Base-by-base conservation (phyloP, 306 rosid species). In the Sophora flavescens region DNA sequence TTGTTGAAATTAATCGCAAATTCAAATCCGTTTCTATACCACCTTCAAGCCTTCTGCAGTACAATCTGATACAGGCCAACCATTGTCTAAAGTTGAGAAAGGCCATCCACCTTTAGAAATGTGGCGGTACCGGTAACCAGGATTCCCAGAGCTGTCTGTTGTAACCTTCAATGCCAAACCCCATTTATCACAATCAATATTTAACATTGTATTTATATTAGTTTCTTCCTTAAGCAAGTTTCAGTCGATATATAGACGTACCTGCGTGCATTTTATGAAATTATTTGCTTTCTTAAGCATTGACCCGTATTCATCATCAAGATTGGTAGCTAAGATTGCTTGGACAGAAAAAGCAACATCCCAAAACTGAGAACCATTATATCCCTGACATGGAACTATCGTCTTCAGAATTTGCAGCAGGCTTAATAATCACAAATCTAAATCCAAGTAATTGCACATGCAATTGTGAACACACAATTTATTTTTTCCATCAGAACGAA, bases 1-100 rank as follows among this genome's bases (percentile, higher is more conserved):
- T 9, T 28, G 33, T 53, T 60, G 47, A 47, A 76, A 52, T 54
- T 26, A 57, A 7, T 58, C 28, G 12, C 6, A 45, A 80, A 30
- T 2, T n/a, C n/a, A n/a, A 80, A 17, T 2, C 9, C 13, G 28
- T 74, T 67, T 13, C n/a, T 22, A 22, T 13, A 22, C 61, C 36
- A 87, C 97, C 93, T 93, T 86, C 54, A 93, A 80, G 71, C 87
- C 91, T 86, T 88, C 96, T 6, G 94, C 88, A 38, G 96, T 89
- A 58, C 92, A 89, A 63, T 93, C 97, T 1, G 94, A 83, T 52
- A 76, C 90, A 35, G 82, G 70, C 97, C 97, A 93, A 17, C 88
- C 91, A 45, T 90, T 80, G 70, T 93, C 97, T 3, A 73, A 51
- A 78, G 90, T 93, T 17, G 97, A 90, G 86, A 93, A 90, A 65